Evolutionary conservation across 805 yeast genomes (phyloP).

Genomic region (Cyberlindnera japonica): DNA sequence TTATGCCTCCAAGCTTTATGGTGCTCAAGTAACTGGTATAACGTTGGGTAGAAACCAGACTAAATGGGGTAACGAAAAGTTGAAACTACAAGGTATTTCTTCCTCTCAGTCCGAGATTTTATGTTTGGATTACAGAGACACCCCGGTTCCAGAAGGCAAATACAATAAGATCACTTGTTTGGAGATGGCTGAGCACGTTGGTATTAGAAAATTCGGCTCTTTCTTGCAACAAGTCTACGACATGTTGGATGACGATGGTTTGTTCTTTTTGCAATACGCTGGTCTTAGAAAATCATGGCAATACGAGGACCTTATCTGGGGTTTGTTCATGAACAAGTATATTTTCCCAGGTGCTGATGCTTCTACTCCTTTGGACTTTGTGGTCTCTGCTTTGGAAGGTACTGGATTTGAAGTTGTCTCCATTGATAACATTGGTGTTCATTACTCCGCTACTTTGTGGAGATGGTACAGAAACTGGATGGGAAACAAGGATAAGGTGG

Average conservation of each 20-base stretch:
- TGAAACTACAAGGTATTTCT: constrained; percentile 64
- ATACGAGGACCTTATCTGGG: constrained; percentile 92
- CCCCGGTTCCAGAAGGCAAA: constrained; percentile 65
- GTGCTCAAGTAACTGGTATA: constrained; percentile 84
- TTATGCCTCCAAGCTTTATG: constrained; percentile 75
- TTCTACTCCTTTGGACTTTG: constrained; percentile 87
- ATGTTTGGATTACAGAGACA: constrained; percentile 86
- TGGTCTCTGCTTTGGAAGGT: constrained; percentile 69
- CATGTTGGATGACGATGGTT: constrained; percentile 88
- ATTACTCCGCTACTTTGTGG: constrained; percentile 87
- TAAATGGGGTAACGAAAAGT: constrained; percentile 75
- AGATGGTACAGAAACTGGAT: constrained; percentile 95
- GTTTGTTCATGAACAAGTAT: constrained; percentile 92
- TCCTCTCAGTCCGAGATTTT: constrained; percentile 69
- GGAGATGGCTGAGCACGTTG: constrained; percentile 97
- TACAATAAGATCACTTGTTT: constrained; percentile 87
- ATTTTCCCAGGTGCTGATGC: constrained; percentile 98
- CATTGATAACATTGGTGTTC: constrained; percentile 87
- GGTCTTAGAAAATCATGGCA: constrained; percentile 93
- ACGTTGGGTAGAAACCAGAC: constrained; percentile 91
- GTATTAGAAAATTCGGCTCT: constrained; percentile 74
- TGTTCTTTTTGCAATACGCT: constrained; percentile 83
- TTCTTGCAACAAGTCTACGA: constrained; percentile 80
- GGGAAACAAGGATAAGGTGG: constrained; percentile 71
- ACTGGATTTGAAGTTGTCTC: constrained; percentile 83